These are phyloP conservation scores for Salix viminalis DNA, from an alignment of 345 rosid species.

Conservation along the genomic window DNA sequence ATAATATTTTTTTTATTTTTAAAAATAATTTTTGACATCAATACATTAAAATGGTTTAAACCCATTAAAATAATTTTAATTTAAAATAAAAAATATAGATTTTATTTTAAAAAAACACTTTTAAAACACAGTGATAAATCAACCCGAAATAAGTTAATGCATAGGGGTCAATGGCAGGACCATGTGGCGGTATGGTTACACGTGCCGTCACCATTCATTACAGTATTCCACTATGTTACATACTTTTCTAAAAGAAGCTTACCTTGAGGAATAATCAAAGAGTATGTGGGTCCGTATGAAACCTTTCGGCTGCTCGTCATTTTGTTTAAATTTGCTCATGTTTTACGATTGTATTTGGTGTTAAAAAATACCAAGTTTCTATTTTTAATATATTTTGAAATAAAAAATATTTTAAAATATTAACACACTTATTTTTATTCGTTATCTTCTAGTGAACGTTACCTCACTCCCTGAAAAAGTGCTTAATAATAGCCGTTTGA, in stretches of 20 bases:
- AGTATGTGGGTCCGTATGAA: not conserved
- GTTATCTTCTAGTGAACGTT: not conserved
- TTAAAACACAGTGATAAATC: too few species aligned
- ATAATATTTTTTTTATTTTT: too few species aligned
- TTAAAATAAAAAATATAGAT: too few species aligned
- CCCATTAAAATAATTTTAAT: too few species aligned
- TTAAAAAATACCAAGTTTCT: too few species aligned
- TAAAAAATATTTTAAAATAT: too few species aligned
- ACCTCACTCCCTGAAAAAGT: not conserved
- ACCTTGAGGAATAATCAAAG: not conserved
- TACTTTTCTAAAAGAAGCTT: not conserved
- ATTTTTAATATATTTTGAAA: too few species aligned
- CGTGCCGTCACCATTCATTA: slow-evolving; percentile 14
- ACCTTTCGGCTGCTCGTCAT: too few species aligned
- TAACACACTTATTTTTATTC: not conserved
- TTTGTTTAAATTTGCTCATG: too few species aligned
- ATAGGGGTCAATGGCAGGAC: not conserved
- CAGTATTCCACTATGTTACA: not conserved
- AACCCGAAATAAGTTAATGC: not conserved
- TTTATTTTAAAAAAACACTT: too few species aligned
- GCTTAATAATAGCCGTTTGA: not conserved
- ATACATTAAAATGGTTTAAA: rapidly evolving
- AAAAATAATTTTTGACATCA: too few species aligned
- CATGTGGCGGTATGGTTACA: not conserved
- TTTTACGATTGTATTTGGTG: too few species aligned